These are phyloP conservation scores for Diplodia intermedia DNA, from an alignment of 2,329 filamentous ascomycete genomes.

Conservation along the genomic window DNA sequence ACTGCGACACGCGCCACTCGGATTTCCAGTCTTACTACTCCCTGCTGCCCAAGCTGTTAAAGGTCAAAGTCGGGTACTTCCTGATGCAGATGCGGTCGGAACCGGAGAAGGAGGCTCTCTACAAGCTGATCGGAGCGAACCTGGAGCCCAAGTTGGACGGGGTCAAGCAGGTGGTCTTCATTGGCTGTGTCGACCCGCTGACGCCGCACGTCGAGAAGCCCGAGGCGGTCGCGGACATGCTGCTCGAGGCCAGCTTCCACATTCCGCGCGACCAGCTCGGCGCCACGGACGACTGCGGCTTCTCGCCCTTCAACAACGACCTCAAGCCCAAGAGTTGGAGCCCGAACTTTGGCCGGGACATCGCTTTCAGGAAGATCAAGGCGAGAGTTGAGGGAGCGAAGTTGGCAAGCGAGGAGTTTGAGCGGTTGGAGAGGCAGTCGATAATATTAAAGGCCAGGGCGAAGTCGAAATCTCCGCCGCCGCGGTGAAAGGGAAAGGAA, in stretches of 20 bases:
- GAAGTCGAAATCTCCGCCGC: slow-evolving; percentile 25
- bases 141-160: slow-evolving; percentile 26
- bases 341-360: slow-evolving; percentile 27
- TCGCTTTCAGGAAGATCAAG: slow-evolving; percentile 30
- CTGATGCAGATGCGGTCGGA: slow-evolving; percentile 31
- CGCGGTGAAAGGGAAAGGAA: background rate
- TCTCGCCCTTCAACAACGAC: slow-evolving; percentile 29
- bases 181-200: slow-evolving; percentile 24
- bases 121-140: slow-evolving; percentile 23
- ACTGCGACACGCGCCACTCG: slow-evolving; percentile 29
- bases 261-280: slow-evolving; percentile 28
- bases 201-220: slow-evolving; percentile 31
- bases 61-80: slow-evolving; percentile 28
- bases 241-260: slow-evolving; percentile 31
- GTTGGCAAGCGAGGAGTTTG: slow-evolving; percentile 29
- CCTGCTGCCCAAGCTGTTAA: slow-evolving; percentile 27
- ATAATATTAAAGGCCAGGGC: slow-evolving; percentile 24
- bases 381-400: slow-evolving; percentile 19
- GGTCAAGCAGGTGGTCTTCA: slow-evolving; percentile 18
- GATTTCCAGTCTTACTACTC: slow-evolving; percentile 31
- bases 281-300: slow-evolving; percentile 31
- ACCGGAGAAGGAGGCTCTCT: slow-evolving; percentile 22
- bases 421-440: slow-evolving; percentile 24
- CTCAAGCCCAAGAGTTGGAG: slow-evolving; percentile 32
- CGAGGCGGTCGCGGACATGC: slow-evolving; percentile 23